phyloP scores from a whole-genome alignment of 306 rosid species.

The Cicer cuneatum region DNA sequence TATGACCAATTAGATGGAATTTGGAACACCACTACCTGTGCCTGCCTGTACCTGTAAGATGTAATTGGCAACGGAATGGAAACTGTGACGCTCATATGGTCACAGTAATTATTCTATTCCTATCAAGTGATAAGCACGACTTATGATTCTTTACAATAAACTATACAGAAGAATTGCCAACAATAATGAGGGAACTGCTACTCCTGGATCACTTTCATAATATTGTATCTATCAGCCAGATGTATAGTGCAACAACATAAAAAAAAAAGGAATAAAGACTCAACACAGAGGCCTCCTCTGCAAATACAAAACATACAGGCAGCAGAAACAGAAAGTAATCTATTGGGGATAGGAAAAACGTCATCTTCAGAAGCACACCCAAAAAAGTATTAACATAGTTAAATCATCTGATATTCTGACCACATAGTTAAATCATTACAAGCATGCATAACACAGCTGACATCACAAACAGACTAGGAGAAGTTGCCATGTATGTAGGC shows the following conservation, averaged over 20 bases:
- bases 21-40: slow-evolving; percentile 15
- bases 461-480: slow-evolving; percentile 31
- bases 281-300: neutral
- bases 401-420: slow-evolving; percentile 26
- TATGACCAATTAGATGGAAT: slow-evolving; percentile 30
- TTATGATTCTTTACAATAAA: slow-evolving; percentile 9
- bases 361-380: neutral
- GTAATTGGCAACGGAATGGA: slow-evolving; percentile 4
- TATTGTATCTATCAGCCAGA: neutral
- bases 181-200: slow-evolving; percentile 8
- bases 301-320: neutral
- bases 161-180: slow-evolving; percentile 9
- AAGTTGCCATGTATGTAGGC: neutral
- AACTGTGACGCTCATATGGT: slow-evolving; percentile 27
- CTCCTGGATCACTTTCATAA: slow-evolving; percentile 23
- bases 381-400: slow-evolving; percentile 1
- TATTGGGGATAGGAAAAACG: slow-evolving; percentile 4
- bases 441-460: slow-evolving; percentile 7
- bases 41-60: slow-evolving; percentile 19
- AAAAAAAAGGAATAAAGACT: neutral
- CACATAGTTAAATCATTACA: slow-evolving; percentile 6
- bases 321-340: slow-evolving; percentile 22
- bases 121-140: slow-evolving; percentile 19
- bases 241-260: slow-evolving; percentile 9
- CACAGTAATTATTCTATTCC: slow-evolving; percentile 7